phyloP scores from a whole-genome alignment of 2,329 filamentous ascomycete species.

The Xylaria sp. region DNA sequence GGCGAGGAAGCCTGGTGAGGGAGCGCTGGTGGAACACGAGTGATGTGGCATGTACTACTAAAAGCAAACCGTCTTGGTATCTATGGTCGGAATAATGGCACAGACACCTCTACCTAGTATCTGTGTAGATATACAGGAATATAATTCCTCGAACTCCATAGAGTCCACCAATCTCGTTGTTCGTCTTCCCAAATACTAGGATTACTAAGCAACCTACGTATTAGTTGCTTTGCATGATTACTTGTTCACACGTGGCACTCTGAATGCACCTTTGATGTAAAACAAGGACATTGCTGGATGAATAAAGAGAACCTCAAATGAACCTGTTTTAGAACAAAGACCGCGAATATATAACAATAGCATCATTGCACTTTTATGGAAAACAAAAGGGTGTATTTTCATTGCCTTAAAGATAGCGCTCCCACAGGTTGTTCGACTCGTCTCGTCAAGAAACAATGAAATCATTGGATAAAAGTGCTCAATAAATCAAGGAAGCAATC shows the following conservation, averaged over 20 bases:
- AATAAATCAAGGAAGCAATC: not conserved
- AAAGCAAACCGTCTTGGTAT: not conserved
- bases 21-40: not conserved
- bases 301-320: not conserved
- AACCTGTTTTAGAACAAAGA: not conserved
- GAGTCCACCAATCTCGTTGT: not conserved
- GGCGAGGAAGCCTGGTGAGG: constrained; percentile 50
- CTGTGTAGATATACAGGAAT: not conserved
- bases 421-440: no score
- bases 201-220: no score
- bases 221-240: not conserved
- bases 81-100: not conserved
- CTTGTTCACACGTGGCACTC: not conserved
- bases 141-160: not conserved
- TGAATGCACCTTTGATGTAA: not conserved
- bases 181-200: not conserved
- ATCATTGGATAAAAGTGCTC: not conserved
- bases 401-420: not conserved
- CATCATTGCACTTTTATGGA: not conserved
- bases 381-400: not conserved
- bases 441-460: not conserved
- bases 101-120: not conserved
- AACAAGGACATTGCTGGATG: not conserved
- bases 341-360: not conserved
- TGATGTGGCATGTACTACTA: not conserved